Conservation (phyloP, 345 rosid genomes). For the Camelina hispida region DNA sequence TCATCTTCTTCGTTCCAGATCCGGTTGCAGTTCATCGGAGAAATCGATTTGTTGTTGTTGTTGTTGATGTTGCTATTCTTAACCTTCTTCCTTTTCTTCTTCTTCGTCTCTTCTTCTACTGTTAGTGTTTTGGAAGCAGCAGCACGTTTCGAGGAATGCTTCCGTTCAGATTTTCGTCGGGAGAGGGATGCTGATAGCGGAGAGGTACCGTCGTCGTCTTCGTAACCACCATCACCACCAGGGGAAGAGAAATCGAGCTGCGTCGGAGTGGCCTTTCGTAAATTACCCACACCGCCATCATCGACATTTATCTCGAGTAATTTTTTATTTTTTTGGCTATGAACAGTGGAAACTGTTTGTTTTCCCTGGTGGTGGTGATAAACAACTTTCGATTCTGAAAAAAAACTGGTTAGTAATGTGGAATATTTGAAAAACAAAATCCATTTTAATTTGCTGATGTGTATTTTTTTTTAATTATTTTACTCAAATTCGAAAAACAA, state of each 20-base stretch:
- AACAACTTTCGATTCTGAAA: too few relatives aligned
- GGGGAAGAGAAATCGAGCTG: slow-evolving; percentile 13
- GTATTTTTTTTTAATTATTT: too few relatives aligned
- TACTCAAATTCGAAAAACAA: too few relatives aligned
- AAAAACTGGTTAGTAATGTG: too few relatives aligned
- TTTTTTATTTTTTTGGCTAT: too few relatives aligned
- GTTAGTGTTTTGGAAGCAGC: neutral
- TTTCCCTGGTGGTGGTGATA: too few relatives aligned
- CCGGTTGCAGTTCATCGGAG: neutral
- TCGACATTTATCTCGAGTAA: too few relatives aligned
- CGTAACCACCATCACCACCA: neutral
- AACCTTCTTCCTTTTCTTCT: too few relatives aligned
- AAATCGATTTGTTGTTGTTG: neutral
- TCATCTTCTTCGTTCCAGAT: slow-evolving; percentile 42
- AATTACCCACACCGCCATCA: too few relatives aligned
- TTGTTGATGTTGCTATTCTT: neutral
- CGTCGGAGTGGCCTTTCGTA: slow-evolving; percentile 14
- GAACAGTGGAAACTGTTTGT: too few relatives aligned
- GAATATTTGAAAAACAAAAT: too few relatives aligned
- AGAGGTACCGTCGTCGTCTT: neutral
- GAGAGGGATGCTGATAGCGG: neutral
- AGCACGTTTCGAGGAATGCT: neutral
- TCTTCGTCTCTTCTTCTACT: slow-evolving; percentile 6
- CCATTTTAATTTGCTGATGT: too few relatives aligned
- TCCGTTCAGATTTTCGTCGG: slow-evolving; percentile 3